Evolutionary conservation across 768 basidiomycete genomes (phyloP).

Genomic region (Termitomyces sp.): DNA sequence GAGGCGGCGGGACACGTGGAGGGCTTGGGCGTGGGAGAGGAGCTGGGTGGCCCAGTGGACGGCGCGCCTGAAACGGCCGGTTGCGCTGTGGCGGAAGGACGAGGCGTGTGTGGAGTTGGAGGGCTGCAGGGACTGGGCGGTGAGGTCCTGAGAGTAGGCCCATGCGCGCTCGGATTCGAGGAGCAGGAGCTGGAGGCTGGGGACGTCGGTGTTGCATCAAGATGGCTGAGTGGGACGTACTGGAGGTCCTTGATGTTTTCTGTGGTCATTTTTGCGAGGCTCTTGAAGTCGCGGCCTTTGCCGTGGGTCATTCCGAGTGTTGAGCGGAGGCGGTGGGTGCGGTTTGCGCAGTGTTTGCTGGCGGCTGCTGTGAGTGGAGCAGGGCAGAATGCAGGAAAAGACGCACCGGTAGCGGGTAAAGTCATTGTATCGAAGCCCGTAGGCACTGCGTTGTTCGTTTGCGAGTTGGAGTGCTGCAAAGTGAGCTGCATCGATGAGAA

Average conservation of each 20-base stretch:
- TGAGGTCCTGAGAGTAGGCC: conserved; percentile 82
- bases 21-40: conserved; percentile 64
- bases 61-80: conserved; percentile 75
- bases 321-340: conserved; percentile 83
- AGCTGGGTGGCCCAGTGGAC: conserved; percentile 76
- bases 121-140: conserved; percentile 43
- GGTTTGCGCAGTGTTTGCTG: conserved; percentile 90
- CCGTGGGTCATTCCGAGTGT: conserved; percentile 83
- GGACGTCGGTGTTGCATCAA: conserved; percentile 3
- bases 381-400: background rate
- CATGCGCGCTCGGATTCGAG: conserved; percentile 92
- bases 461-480: conserved; percentile 71
- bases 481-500: background rate
- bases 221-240: conserved; percentile 38
- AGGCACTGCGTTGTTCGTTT: conserved; percentile 86
- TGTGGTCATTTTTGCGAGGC: conserved; percentile 56
- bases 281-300: conserved; percentile 88
- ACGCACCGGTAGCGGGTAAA: conserved; percentile 76
- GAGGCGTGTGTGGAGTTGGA: conserved; percentile 46
- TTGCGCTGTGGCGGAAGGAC: conserved; percentile 66
- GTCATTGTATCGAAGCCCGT: conserved; percentile 90
- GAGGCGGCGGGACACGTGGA: conserved; percentile 48
- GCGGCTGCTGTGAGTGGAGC: background rate
- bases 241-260: conserved; percentile 81
- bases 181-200: conserved; percentile 75